A percentile compares a stretch with the other conserved stretches of the same genome.
These are phyloP conservation scores for Talaromyces sp. DNA, from an alignment of 2,329 filamentous ascomycete genomes.

Conservation along the genomic window DNA sequence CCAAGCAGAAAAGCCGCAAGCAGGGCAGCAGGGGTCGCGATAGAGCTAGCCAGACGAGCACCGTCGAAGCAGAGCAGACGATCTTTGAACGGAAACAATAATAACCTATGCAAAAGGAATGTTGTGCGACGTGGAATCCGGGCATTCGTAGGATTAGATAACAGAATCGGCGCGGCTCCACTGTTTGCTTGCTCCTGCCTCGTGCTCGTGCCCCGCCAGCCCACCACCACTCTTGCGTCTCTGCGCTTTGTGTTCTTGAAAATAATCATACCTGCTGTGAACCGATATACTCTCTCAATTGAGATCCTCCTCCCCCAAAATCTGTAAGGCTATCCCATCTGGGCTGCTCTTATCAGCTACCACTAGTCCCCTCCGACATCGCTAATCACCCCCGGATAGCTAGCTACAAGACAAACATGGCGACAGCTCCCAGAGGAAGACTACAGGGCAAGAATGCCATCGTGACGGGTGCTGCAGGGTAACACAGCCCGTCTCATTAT, in stretches of 20 bases:
- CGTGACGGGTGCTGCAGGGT: constrained; percentile 84
- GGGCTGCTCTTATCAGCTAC: not conserved
- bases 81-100: not conserved
- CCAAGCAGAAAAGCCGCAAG: not conserved
- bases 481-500: constrained; percentile 20
- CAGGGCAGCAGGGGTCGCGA: not conserved
- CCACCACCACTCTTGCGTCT: not conserved
- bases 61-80: not conserved
- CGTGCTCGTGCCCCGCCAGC: not conserved
- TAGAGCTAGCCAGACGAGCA: not conserved
- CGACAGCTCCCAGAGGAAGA: constrained; percentile 33
- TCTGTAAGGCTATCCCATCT: not conserved
- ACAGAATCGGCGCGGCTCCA: constrained; percentile 6
- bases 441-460: constrained; percentile 65
- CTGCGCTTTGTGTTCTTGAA: not conserved
- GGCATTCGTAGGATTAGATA: constrained; percentile 12
- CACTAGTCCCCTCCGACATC: not conserved
- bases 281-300: not conserved
- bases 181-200: not conserved
- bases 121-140: not conserved
- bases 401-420: not conserved
- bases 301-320: not conserved
- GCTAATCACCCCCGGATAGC: not conserved
- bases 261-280: not conserved
- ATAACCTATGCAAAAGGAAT: not conserved